Evolutionary conservation across 768 basidiomycete species (phyloP).

Genomic region (Pleurotus giganteus): DNA sequence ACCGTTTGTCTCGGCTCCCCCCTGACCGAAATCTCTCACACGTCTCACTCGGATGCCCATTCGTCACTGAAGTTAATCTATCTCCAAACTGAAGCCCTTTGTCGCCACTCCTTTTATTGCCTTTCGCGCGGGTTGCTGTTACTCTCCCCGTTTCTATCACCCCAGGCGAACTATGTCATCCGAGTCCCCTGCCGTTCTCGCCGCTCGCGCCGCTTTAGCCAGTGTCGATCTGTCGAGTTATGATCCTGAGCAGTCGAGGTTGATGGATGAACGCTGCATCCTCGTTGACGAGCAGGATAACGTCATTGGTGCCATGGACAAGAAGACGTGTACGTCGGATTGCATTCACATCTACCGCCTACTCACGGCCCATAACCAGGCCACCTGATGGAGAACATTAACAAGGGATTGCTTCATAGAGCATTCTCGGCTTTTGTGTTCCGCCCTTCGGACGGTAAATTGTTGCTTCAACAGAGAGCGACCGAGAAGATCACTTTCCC

Average conservation of each 20-base stretch:
- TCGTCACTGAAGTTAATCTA: too few relatives aligned
- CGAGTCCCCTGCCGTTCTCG: constrained; percentile 55
- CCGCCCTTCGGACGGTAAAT: constrained; percentile 88
- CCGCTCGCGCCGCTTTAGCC: constrained; percentile 63
- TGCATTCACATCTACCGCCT: not conserved
- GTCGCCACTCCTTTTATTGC: not conserved
- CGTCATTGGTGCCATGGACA: constrained; percentile 83
- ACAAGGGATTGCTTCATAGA: constrained; percentile 90
- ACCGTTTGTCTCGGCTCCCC: constrained; percentile 2
- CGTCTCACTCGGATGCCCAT: not conserved
- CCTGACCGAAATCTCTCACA: not conserved
- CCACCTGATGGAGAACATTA: constrained; percentile 97
- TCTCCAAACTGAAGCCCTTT: constrained; percentile 7
- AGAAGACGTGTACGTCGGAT: constrained; percentile 86
- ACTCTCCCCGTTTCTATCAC: constrained; percentile 4
- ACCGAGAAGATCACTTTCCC: constrained; percentile 99
- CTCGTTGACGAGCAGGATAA: constrained; percentile 87
- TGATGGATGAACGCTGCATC: constrained; percentile 97
- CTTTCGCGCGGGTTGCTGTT: not conserved
- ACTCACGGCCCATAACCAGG: constrained; percentile 42
- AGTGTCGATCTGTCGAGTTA: constrained; percentile 79
- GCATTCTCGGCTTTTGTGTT: constrained; percentile 99
- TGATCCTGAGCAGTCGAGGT: constrained; percentile 87
- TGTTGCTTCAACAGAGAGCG: constrained; percentile 92
- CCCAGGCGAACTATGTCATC: constrained; percentile 32